Evolutionary conservation across 116 monocot genomes (phyloP).

Genomic region (Trichopus zeylanicus): DNA sequence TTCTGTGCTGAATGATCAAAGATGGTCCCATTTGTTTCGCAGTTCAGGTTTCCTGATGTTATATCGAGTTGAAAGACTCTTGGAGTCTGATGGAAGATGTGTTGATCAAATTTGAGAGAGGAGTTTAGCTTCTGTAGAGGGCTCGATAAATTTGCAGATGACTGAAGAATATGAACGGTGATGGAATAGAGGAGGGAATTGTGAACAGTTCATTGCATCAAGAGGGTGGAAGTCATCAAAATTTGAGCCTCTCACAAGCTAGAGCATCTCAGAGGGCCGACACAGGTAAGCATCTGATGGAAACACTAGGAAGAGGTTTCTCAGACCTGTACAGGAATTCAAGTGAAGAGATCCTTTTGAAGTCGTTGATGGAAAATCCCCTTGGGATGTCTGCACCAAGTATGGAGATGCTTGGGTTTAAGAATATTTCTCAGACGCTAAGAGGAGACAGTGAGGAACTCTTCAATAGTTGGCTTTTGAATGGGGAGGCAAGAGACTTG

Average conservation of each 20-base stretch:
- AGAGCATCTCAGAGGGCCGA: constrained; percentile 1
- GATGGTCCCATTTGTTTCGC: background rate
- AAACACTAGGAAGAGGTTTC: constrained; percentile 45
- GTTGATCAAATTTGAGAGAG: background rate
- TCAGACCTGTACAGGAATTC: constrained; percentile 47
- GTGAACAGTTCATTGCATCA: background rate
- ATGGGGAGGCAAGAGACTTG: constrained; percentile 43
- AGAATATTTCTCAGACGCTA: constrained; percentile 43
- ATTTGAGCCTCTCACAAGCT: background rate
- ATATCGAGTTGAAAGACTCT: background rate
- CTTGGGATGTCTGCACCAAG: constrained; percentile 40
- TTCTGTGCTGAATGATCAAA: background rate
- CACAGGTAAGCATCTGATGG: constrained; percentile 19
- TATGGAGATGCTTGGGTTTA: constrained; percentile 64
- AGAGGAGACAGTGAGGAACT: constrained; percentile 60
- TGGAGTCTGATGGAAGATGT: background rate
- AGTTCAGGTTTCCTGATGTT: background rate
- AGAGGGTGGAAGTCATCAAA: background rate
- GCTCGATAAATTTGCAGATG: background rate
- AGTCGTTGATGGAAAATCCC: constrained; percentile 54
- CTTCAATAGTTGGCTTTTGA: constrained; percentile 55
- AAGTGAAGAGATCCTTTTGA: constrained; percentile 49
- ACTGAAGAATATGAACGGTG: constrained; percentile 4
- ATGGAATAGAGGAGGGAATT: background rate
- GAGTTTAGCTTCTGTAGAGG: background rate